Percentiles rank a stretch among this genome's conserved stretches.
Evolutionary conservation across 1,284 basidiomycete genomes (phyloP).

Genomic region (Cutaneotrichosporon dermatis): DNA sequence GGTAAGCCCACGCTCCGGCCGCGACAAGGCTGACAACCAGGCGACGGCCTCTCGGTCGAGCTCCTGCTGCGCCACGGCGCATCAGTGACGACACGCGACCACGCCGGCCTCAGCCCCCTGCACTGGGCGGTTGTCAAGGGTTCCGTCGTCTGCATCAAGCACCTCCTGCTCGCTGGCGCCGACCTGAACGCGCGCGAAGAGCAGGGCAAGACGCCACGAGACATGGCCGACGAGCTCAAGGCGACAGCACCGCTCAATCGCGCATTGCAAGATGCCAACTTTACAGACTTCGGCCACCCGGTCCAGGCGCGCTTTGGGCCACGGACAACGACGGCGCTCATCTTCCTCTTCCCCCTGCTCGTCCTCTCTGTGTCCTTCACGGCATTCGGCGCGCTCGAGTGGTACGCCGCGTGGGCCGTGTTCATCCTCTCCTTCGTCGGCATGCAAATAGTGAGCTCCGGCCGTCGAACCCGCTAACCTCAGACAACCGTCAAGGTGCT

Average conservation of each 20-base stretch:
- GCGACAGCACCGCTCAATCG: slow-evolving; percentile 80
- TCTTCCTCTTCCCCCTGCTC: slow-evolving; percentile 72
- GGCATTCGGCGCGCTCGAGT: slow-evolving; percentile 74
- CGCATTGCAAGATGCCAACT: slow-evolving; percentile 71
- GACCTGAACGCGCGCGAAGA: slow-evolving; percentile 76
- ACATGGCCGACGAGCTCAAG: slow-evolving; percentile 93
- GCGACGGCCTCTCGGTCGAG: slow-evolving; percentile 87
- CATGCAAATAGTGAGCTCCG: slow-evolving; percentile 74
- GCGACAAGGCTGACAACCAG: slow-evolving; percentile 2
- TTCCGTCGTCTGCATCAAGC: slow-evolving; percentile 75
- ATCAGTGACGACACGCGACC: slow-evolving; percentile 68
- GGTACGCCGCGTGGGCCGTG: slow-evolving; percentile 81
- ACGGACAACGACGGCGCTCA: slow-evolving; percentile 73
- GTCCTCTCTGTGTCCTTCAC: slow-evolving; percentile 78
- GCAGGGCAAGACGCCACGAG: slow-evolving; percentile 80
- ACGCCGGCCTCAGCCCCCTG: slow-evolving; percentile 78
- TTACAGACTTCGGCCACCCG: slow-evolving; percentile 29
- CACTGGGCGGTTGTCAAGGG: slow-evolving; percentile 99
- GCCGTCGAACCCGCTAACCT: background rate
- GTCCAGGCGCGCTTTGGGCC: slow-evolving; percentile 46
- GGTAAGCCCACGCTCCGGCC: slow-evolving; percentile 22
- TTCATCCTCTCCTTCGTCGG: slow-evolving; percentile 79
- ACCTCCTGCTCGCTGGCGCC: slow-evolving; percentile 77
- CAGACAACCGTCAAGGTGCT: slow-evolving; percentile 33
- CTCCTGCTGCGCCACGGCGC: slow-evolving; percentile 85